Evolutionary conservation across 345 rosid species (phyloP).

Genomic region (Mangifera indica): DNA sequence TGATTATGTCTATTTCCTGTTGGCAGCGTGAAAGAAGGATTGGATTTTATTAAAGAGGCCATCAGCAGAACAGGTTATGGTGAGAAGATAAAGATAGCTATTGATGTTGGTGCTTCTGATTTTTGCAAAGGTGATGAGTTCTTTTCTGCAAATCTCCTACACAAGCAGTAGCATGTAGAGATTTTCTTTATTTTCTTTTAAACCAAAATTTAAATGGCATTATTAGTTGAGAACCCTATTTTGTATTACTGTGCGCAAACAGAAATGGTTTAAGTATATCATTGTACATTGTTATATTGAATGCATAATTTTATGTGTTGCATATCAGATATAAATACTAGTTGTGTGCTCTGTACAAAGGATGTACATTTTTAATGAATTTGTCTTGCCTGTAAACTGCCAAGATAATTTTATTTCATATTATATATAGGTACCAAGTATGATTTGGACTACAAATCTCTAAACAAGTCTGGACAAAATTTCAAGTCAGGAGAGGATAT

Average conservation of each 20-base stretch:
- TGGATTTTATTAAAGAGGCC: conserved; percentile 93
- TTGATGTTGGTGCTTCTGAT: conserved; percentile 82
- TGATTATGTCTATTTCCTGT: conserved; percentile 14
- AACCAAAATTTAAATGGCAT: not conserved
- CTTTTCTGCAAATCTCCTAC: conserved; percentile 20
- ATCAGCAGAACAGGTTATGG: conserved; percentile 78
- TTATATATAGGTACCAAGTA: conserved; percentile 74
- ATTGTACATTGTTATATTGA: not conserved
- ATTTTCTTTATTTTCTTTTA: not conserved
- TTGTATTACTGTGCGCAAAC: not conserved
- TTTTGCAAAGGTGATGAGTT: conserved; percentile 74
- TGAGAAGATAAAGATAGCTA: conserved; percentile 86
- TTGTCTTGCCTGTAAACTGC: conserved; percentile 8
- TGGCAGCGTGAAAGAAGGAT: conserved; percentile 82
- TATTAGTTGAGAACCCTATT: not conserved
- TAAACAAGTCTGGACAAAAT: conserved; percentile 71
- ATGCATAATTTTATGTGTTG: not conserved
- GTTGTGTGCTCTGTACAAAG: not conserved
- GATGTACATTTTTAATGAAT: not conserved
- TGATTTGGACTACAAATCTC: conserved; percentile 76
- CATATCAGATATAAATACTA: not conserved
- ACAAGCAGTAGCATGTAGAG: not conserved
- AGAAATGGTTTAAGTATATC: not conserved
- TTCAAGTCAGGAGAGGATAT: conserved; percentile 94
- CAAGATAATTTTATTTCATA: conserved; percentile 6